Conservation (phyloP, 2,329 filamentous ascomycete genomes). For the Thyridium curvatum region DNA sequence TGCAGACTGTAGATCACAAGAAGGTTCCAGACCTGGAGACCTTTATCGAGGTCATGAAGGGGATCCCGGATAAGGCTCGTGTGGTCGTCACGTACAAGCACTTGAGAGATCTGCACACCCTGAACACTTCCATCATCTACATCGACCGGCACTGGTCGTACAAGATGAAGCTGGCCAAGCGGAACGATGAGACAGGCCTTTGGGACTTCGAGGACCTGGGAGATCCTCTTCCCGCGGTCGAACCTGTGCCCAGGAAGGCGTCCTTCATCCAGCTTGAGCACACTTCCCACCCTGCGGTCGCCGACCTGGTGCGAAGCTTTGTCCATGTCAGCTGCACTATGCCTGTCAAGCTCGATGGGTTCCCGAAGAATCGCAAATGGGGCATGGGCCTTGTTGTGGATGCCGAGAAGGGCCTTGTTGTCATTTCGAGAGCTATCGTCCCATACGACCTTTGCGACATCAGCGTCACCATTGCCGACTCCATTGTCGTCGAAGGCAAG, state of each 20-base stretch:
- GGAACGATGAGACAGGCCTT: slow-evolving; percentile 82
- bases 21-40: slow-evolving; percentile 80
- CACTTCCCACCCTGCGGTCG: slow-evolving; percentile 81
- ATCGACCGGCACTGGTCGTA: slow-evolving; percentile 94
- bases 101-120: slow-evolving; percentile 86
- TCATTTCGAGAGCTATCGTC: slow-evolving; percentile 89
- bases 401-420: slow-evolving; percentile 88
- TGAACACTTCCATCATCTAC: slow-evolving; percentile 87
- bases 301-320: slow-evolving; percentile 89
- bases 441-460: slow-evolving; percentile 97
- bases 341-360: slow-evolving; percentile 96
- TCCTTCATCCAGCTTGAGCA: slow-evolving; percentile 91
- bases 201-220: slow-evolving; percentile 93
- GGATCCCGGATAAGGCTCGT: slow-evolving; percentile 73
- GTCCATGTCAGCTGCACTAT: slow-evolving; percentile 89
- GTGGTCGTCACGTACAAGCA: slow-evolving; percentile 96
- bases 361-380: slow-evolving; percentile 87
- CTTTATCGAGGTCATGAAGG: slow-evolving; percentile 87
- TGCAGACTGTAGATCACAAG: slow-evolving; percentile 88
- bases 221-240: slow-evolving; percentile 68
- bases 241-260: slow-evolving; percentile 68
- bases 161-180: slow-evolving; percentile 87
- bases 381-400: slow-evolving; percentile 97
- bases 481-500: slow-evolving; percentile 88
- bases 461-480: slow-evolving; percentile 91